Percentiles rank a stretch among this genome's conserved stretches.
Conservation (phyloP, 768 basidiomycete genomes). For the Suillus variegatus region DNA sequence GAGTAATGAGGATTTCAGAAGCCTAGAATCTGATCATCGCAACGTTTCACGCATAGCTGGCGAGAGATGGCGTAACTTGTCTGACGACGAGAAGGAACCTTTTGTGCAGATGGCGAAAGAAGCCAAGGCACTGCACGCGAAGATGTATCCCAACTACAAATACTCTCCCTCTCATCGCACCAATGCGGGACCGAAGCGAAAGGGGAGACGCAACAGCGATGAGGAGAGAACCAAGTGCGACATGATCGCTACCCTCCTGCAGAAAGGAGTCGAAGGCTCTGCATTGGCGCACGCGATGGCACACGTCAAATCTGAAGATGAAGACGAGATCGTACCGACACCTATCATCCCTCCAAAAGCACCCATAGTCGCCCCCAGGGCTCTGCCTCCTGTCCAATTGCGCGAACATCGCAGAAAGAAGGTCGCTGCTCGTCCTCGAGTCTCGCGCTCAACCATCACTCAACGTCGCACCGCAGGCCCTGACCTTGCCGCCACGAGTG, state of each 20-base stretch:
- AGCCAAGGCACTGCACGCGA: conserved; percentile 48
- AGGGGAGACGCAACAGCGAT: conserved; percentile 29
- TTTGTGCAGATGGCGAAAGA: conserved; percentile 51
- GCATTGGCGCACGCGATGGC: conserved; percentile 23
- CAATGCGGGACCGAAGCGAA: conserved; percentile 36
- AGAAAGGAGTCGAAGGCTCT: conserved; percentile 34
- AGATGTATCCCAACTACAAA: conserved; percentile 60
- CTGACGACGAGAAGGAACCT: conserved; percentile 43
- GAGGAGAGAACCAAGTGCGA: conserved; percentile 42
- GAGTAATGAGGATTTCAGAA: conserved; percentile 47
- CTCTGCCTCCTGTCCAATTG: not conserved
- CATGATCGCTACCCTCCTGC: conserved; percentile 36
- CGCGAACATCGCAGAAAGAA: conserved; percentile 13
- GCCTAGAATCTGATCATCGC: conserved; percentile 68
- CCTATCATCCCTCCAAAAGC: not conserved
- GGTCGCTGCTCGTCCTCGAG: conserved; percentile 9
- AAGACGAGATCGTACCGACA: not conserved
- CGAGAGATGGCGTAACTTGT: conserved; percentile 62
- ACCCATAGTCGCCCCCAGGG: not conserved
- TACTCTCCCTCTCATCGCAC: conserved; percentile 46
- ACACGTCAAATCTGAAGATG: conserved; percentile 2
- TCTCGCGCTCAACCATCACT: conserved; percentile 7
- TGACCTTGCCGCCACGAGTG: conserved; percentile 4
- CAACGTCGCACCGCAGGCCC: not conserved
- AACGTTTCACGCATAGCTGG: conserved; percentile 73